Evolutionary conservation across 305 asterid genomes (phyloP), one percentile per base, ranked within the genome.

Genomic region (Ajuga reptans): DNA sequence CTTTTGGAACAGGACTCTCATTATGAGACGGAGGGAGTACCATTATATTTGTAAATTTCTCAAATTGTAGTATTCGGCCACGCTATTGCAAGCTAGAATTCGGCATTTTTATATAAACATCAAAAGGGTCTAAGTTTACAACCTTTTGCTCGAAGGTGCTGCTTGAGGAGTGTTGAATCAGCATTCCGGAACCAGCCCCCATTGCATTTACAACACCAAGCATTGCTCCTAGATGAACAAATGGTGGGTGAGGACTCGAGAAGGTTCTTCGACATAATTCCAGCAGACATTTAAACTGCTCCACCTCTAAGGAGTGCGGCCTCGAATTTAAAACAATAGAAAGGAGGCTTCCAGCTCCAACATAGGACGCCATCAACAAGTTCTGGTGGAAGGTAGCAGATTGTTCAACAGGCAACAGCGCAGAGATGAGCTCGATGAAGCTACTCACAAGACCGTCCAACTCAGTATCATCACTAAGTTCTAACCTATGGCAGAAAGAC

Each of bases 141-240:
- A 93, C 98, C 98, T 87, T 84, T 71, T 82, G 84, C 76, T 73
- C 77, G 63, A 69, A 75, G 59, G 71, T 52, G 65, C 72, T 33
- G 49, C 77, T 55, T 7, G 73, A 42, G 68, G 52, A 41, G 51
- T 56, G 76, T 69, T 77, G 84, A 75, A 76, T 31, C 75, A 84
- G 71, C 4, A 77, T 82, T 61, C 95, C 97, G 6, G 89, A 91
- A 80, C 86, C 85, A 64, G 96, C 92, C 50, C 99, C 99, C 80
- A 93, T 76, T 5, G 85, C 87, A 83, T 88, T 91, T 66, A 91
- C 82, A 66, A 83, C 85, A 64, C 96, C 99, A 78, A 91, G 88
- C 95, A 89, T 87, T 10, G 88, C 99, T 68, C 99, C 96, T 41
- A 93, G 87, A 80, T 81, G 95, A 69, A 84, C 79, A 53, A 85